phyloP scores from a whole-genome alignment of 2,329 filamentous ascomycete genomes.

The Arthrobotrys megalospora region DNA sequence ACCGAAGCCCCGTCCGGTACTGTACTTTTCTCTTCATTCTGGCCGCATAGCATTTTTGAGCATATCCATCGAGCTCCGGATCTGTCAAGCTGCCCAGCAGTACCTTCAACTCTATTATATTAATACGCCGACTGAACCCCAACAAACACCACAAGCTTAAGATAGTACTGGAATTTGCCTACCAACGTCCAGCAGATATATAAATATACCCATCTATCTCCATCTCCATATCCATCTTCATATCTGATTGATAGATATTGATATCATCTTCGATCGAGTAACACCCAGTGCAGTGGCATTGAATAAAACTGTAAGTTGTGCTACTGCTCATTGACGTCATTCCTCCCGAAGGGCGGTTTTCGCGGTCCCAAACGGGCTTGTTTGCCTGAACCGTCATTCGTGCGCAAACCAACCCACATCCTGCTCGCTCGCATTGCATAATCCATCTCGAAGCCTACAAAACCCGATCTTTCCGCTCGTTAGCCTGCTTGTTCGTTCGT shows the following conservation, averaged over 20 bases:
- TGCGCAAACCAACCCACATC: constrained; percentile 38
- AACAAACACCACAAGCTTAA: constrained; percentile 2
- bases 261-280: not conserved
- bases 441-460: constrained; percentile 2
- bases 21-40: not conserved
- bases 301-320: not conserved
- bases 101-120: constrained; percentile 37
- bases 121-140: not conserved
- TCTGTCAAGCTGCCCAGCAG: constrained; percentile 42
- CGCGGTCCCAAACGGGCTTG: constrained; percentile 33
- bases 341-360: constrained; percentile 20
- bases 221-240: not conserved
- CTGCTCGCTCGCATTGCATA: constrained; percentile 7
- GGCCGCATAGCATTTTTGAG: constrained; percentile 6
- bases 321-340: constrained; percentile 47
- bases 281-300: not conserved
- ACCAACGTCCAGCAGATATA: too few species aligned
- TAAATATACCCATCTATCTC: too few species aligned
- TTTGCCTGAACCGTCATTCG: constrained; percentile 44
- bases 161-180: too few species aligned
- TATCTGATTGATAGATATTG: not conserved
- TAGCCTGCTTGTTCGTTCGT: constrained; percentile 1
- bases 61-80: constrained; percentile 48
- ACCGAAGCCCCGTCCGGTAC: constrained; percentile 15
- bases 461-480: constrained; percentile 1